phyloP scores from a whole-genome alignment of 768 basidiomycete species.

The Amanita pseudoporphyria region DNA sequence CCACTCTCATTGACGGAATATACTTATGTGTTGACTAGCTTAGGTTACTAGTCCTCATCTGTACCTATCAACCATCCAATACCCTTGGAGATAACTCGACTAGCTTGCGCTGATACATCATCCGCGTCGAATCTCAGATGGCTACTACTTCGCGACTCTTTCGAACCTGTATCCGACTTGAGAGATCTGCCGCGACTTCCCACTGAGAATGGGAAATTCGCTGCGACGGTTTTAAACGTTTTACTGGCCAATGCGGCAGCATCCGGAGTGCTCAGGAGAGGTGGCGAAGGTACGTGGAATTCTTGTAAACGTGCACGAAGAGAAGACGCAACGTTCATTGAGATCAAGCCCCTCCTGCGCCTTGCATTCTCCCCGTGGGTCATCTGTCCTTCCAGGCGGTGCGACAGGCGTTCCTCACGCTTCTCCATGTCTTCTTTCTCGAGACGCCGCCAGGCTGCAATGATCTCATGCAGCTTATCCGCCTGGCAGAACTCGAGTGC shows the following conservation, averaged over 20 bases:
- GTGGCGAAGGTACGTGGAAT: constrained; percentile 60
- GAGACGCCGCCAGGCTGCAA: constrained; percentile 65
- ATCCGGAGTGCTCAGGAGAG: constrained; percentile 63
- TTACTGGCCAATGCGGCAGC: constrained; percentile 71
- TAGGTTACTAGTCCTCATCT: constrained; percentile 40
- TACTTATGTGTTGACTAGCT: background rate
- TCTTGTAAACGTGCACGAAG: constrained; percentile 54
- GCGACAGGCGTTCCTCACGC: constrained; percentile 34
- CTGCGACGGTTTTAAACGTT: constrained; percentile 70
- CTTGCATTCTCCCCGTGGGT: constrained; percentile 7
- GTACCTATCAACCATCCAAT: constrained; percentile 96
- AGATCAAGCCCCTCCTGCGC: constrained; percentile 9
- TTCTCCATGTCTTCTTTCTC: constrained; percentile 54
- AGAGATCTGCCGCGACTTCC: constrained; percentile 30
- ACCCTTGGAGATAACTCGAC: constrained; percentile 74
- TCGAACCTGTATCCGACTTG: constrained; percentile 32
- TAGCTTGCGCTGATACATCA: constrained; percentile 67
- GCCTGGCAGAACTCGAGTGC: constrained; percentile 83
- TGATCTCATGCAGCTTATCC: constrained; percentile 69
- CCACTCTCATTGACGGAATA: background rate
- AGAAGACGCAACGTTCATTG: constrained; percentile 34
- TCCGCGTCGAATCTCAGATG: constrained; percentile 37
- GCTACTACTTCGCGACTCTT: constrained; percentile 29
- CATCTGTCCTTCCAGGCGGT: constrained; percentile 17
- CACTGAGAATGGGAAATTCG: constrained; percentile 64